phyloP scores from a whole-genome alignment of 768 basidiomycete genomes.

The Megacollybia marginata region DNA sequence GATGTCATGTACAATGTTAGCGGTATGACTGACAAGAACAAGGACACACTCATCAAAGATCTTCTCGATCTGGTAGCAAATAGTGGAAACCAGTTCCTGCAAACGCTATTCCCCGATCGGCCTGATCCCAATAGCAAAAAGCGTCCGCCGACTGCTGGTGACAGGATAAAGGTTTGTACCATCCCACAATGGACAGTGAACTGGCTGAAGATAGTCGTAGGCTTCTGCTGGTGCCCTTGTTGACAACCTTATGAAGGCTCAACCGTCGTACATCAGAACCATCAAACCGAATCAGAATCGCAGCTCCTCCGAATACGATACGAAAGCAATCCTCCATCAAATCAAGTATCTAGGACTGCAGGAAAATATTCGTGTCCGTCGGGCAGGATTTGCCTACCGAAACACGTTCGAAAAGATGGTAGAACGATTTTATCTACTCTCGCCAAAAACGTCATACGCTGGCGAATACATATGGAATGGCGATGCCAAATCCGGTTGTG shows the following conservation, averaged over 20 bases:
- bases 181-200: neutral
- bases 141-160: slow-evolving; percentile 93
- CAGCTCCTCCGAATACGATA: slow-evolving; percentile 85
- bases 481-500: slow-evolving; percentile 84
- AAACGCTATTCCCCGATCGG: slow-evolving; percentile 85
- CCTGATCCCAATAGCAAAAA: slow-evolving; percentile 97
- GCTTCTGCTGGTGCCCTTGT: slow-evolving; percentile 93
- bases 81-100: slow-evolving; percentile 81
- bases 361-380: slow-evolving; percentile 95
- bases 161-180: slow-evolving; percentile 84
- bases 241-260: slow-evolving; percentile 95
- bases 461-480: slow-evolving; percentile 98
- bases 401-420: slow-evolving; percentile 99
- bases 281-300: slow-evolving; percentile 99
- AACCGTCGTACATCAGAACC: slow-evolving; percentile 96
- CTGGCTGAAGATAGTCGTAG: slow-evolving; percentile 25
- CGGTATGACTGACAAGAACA: slow-evolving; percentile 99
- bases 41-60: slow-evolving; percentile 94
- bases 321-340: slow-evolving; percentile 94
- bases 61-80: slow-evolving; percentile 80
- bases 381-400: slow-evolving; percentile 96
- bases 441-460: slow-evolving; percentile 92
- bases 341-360: slow-evolving; percentile 98
- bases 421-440: slow-evolving; percentile 93
- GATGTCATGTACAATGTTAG: slow-evolving; percentile 97